These are phyloP conservation scores for Gliomastix tumulicola DNA, from an alignment of 2,329 filamentous ascomycete species.

Conservation along the genomic window DNA sequence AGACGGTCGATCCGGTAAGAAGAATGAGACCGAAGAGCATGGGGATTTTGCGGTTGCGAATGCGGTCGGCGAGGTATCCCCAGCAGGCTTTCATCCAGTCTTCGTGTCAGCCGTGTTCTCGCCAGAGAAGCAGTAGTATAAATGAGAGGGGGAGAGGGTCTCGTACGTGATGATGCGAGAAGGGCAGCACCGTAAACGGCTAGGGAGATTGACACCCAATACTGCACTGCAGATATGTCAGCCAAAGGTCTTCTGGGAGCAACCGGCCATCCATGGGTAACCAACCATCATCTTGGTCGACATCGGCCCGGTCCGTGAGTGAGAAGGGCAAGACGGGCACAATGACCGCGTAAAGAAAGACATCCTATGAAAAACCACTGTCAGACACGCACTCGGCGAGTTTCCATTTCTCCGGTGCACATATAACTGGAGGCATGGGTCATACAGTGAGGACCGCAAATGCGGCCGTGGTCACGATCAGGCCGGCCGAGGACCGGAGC, in stretches of 20 bases:
- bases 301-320: slow-evolving; percentile 15
- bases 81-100: slow-evolving; percentile 20
- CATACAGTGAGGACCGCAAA: slow-evolving; percentile 25
- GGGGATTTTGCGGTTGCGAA: slow-evolving; percentile 19
- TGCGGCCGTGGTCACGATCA: slow-evolving; percentile 22
- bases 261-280: no score
- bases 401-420: no score
- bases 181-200: slow-evolving; percentile 22
- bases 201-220: slow-evolving; percentile 26
- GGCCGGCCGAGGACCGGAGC: slow-evolving; percentile 19
- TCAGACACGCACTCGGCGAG: not conserved
- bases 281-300: slow-evolving; percentile 12
- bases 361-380: slow-evolving; percentile 16
- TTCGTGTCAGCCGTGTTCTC: no score
- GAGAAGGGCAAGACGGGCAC: slow-evolving; percentile 24
- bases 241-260: not conserved
- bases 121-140: no score
- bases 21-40: slow-evolving; percentile 23
- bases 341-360: slow-evolving; percentile 25
- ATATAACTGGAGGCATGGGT: not conserved
- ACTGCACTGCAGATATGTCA: slow-evolving; percentile 14
- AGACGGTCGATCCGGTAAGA: slow-evolving; percentile 18
- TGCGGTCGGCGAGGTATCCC: slow-evolving; percentile 25
- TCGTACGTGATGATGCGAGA: slow-evolving; percentile 20
- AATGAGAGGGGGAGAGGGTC: no score